Conservation (phyloP, 768 basidiomycete species). For the Paxillus rubicundulus region DNA sequence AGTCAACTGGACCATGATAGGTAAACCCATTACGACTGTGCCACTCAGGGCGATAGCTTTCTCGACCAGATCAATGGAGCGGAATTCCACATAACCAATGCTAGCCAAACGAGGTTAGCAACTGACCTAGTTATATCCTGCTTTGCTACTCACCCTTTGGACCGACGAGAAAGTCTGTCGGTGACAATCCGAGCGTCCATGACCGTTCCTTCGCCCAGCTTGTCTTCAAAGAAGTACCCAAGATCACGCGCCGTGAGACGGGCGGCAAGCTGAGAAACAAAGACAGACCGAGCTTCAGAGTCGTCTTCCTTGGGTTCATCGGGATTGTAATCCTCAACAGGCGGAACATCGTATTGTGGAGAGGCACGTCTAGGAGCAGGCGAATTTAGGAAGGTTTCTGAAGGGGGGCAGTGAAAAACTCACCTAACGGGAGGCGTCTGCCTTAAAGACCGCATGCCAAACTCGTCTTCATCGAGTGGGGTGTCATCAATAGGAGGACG, state of each 20-base stretch:
- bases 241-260: conserved; percentile 95
- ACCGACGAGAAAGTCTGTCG: conserved; percentile 89
- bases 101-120: conserved; percentile 39
- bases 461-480: conserved; percentile 33
- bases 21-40: conserved; percentile 97
- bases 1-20: conserved; percentile 94
- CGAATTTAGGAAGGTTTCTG: conserved; percentile 7
- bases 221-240: conserved; percentile 98
- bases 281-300: conserved; percentile 96
- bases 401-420: conserved; percentile 16
- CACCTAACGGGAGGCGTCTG: conserved; percentile 45
- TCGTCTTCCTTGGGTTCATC: conserved; percentile 95
- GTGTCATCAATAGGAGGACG: conserved; percentile 42
- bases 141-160: conserved; percentile 78
- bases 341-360: conserved; percentile 64
- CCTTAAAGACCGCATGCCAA: conserved; percentile 34
- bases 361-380: conserved; percentile 55
- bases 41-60: conserved; percentile 88
- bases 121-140: not conserved
- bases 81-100: conserved; percentile 98
- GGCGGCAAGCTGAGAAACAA: conserved; percentile 97
- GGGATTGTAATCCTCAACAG: conserved; percentile 69
- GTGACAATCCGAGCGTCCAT: conserved; percentile 97
- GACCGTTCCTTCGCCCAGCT: conserved; percentile 89
- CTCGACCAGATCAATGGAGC: conserved; percentile 84